These are phyloP conservation scores for Entelexis sorbosivorans DNA, from an alignment of 1,139 yeast genomes.

Conservation along the genomic window DNA sequence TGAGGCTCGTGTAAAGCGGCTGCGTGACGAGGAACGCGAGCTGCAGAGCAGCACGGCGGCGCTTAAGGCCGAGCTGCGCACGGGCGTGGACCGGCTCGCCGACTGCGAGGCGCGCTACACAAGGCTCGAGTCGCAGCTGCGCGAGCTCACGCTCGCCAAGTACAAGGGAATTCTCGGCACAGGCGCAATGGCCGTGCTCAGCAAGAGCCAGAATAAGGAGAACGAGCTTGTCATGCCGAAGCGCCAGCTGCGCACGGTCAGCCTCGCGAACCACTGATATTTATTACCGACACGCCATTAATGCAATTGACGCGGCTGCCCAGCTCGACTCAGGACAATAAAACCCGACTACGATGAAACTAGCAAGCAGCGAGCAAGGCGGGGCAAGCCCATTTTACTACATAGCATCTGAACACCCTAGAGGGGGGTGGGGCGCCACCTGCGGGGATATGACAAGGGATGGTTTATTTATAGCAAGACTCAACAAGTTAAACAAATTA, in stretches of 20 bases:
- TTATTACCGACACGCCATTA: too few species aligned
- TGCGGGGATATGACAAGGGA: too few species aligned
- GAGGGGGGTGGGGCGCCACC: too few species aligned
- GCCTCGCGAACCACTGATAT: slow-evolving; percentile 17
- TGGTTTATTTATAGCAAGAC: too few species aligned
- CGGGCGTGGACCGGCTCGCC: slow-evolving; percentile 14
- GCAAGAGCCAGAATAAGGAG: slow-evolving; percentile 17
- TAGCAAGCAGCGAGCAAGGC: too few species aligned
- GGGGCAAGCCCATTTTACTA: too few species aligned
- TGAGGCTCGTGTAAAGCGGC: slow-evolving; percentile 12
- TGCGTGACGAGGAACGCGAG: slow-evolving; percentile 14
- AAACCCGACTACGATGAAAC: too few species aligned
- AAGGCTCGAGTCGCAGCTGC: slow-evolving; percentile 18
- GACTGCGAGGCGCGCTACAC: slow-evolving; percentile 19
- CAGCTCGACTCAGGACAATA: too few species aligned
- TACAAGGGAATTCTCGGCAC: slow-evolving; percentile 21
- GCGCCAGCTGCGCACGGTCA: slow-evolving; percentile 24
- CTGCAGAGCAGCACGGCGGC: slow-evolving; percentile 14
- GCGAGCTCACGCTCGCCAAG: slow-evolving; percentile 20
- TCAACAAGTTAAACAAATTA: too few species aligned
- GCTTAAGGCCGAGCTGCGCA: slow-evolving; percentile 19
- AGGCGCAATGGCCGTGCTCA: slow-evolving; percentile 22
- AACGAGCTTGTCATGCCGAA: slow-evolving; percentile 22
- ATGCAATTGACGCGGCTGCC: too few species aligned
- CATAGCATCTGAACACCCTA: too few species aligned